A percentile compares a stretch with the other conserved stretches of the same genome.
These are phyloP conservation scores for Thielaviopsis euricoi DNA, from an alignment of 2,329 filamentous ascomycete species.

Conservation along the genomic window DNA sequence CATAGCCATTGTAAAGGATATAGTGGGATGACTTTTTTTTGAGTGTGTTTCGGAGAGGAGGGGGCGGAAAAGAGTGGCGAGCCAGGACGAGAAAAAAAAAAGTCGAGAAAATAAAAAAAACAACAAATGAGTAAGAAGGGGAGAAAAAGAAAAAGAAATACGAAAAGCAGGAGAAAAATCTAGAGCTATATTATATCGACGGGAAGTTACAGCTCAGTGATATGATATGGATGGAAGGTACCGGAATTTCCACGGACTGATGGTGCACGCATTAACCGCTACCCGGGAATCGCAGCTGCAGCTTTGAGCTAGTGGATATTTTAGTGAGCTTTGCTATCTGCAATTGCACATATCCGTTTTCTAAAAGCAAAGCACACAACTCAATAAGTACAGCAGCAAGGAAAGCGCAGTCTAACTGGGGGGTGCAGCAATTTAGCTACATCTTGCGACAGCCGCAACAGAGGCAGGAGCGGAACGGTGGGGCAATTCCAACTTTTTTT, in stretches of 20 bases:
- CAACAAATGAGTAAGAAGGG: not conserved
- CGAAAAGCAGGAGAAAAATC: not conserved
- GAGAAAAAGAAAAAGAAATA: not conserved
- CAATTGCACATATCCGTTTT: not conserved
- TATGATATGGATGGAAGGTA: too few species aligned
- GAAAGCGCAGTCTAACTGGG: too few species aligned
- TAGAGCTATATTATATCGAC: not conserved
- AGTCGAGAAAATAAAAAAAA: not conserved
- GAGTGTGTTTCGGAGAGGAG: not conserved
- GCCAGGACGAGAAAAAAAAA: too few species aligned
- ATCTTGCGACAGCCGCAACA: not conserved
- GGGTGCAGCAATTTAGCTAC: too few species aligned
- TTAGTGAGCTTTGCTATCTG: not conserved
- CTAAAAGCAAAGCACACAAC: too few species aligned
- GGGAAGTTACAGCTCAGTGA: not conserved
- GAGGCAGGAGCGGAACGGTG: not conserved
- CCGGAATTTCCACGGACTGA: not conserved
- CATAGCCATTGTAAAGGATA: conserved; percentile 1
- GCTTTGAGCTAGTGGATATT: too few species aligned
- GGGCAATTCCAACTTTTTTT: not conserved
- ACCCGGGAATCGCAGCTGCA: not conserved
- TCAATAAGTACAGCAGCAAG: too few species aligned
- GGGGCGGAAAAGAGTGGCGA: too few species aligned
- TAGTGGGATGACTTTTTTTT: not conserved
- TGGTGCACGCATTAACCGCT: not conserved